phyloP scores from a whole-genome alignment of 805 yeast species.

The Teunomyces panamensis region DNA sequence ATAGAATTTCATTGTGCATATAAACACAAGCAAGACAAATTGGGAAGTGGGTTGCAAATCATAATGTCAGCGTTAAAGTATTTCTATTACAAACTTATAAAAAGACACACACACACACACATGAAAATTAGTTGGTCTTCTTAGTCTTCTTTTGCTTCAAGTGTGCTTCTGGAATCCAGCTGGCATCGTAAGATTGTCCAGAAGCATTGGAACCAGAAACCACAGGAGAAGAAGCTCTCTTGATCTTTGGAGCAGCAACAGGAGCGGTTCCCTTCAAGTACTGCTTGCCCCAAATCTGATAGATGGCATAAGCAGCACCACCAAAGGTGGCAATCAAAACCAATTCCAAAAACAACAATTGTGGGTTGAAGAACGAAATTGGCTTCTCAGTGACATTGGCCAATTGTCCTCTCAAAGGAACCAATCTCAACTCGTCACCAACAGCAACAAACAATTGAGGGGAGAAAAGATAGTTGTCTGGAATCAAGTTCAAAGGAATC shows the following conservation, averaged over 20 bases:
- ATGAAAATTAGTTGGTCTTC: constrained; percentile 5
- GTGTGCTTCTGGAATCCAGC: constrained; percentile 13
- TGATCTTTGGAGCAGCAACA: constrained; percentile 18
- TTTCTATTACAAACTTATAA: background rate
- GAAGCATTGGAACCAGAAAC: background rate
- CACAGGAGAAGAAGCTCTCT: constrained; percentile 21
- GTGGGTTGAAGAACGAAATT: constrained; percentile 70
- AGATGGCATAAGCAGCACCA: constrained; percentile 36
- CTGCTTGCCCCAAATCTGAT: constrained; percentile 42
- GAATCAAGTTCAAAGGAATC: constrained; percentile 54
- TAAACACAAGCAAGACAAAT: background rate
- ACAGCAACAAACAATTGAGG: constrained; percentile 58
- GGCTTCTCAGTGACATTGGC: constrained; percentile 60
- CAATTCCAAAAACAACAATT: constrained; percentile 60
- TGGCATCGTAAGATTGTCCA: constrained; percentile 1
- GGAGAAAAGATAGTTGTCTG: constrained; percentile 54
- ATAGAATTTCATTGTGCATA: background rate
- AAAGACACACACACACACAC: too few species aligned
- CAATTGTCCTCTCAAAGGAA: constrained; percentile 58
- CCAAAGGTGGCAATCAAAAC: constrained; percentile 35
- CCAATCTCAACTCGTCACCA: constrained; percentile 48
- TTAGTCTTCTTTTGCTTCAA: constrained; percentile 9
- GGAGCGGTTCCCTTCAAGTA: constrained; percentile 44
- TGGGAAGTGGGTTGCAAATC: background rate
- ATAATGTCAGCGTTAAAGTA: background rate